Conservation (phyloP, 2,329 filamentous ascomycete genomes). For the Thermoascus crustaceus region DNA sequence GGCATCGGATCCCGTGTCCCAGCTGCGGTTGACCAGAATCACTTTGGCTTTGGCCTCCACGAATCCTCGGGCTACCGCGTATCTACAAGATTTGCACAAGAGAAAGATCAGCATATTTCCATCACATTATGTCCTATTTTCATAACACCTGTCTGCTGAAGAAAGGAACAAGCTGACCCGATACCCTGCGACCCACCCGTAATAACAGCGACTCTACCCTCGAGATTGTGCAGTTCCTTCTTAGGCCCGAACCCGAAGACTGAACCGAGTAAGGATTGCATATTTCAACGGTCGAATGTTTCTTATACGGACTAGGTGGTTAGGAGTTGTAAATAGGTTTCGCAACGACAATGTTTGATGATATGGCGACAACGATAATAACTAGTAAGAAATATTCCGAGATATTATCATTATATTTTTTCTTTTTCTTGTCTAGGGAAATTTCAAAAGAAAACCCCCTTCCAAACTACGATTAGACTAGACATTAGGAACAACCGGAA, state of each 20-base stretch:
- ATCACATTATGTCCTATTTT: not conserved
- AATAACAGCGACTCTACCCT: constrained; percentile 32
- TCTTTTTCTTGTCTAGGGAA: too few species aligned
- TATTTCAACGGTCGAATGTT: constrained; percentile 10
- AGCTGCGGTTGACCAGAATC: constrained; percentile 28
- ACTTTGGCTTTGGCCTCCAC: constrained; percentile 28
- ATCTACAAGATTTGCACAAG: constrained; percentile 9
- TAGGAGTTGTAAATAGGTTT: too few species aligned
- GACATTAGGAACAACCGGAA: too few species aligned
- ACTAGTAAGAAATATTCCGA: too few species aligned
- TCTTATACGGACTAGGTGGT: too few species aligned
- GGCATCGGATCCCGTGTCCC: constrained; percentile 34
- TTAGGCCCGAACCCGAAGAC: constrained; percentile 29
- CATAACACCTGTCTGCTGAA: too few species aligned
- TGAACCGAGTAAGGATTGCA: constrained; percentile 34
- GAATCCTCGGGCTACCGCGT: constrained; percentile 28
- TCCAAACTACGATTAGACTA: too few species aligned
- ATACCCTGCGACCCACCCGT: constrained; percentile 35
- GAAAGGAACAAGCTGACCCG: constrained; percentile 18
- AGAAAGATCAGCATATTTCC: not conserved
- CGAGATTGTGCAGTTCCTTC: constrained; percentile 27
- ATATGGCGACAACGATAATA: too few species aligned
- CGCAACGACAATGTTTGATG: too few species aligned
- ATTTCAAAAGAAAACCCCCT: too few species aligned
- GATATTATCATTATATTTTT: too few species aligned